phyloP scores from a whole-genome alignment of 1,139 yeast genomes.

The Blastobotrys buckinghamii region DNA sequence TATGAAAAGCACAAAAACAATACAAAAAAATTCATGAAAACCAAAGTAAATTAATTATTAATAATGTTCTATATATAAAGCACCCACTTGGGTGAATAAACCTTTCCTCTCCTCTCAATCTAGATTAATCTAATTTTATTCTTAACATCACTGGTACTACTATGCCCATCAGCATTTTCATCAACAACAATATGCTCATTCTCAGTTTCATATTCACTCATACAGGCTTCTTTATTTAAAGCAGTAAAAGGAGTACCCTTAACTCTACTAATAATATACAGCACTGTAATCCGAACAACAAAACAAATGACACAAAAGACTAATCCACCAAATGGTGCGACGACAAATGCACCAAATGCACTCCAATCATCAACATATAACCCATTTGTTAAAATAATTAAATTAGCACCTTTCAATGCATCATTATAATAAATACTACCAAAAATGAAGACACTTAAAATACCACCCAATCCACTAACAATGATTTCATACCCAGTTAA shows the following conservation, averaged over 20 bases:
- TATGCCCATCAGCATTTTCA: neutral
- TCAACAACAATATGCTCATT: neutral
- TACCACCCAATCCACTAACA: slow-evolving; percentile 77
- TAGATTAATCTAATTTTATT: too few relatives aligned
- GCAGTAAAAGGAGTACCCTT: slow-evolving; percentile 50
- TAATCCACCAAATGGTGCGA: slow-evolving; percentile 81
- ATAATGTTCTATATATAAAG: too few relatives aligned
- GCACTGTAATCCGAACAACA: slow-evolving; percentile 42
- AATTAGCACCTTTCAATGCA: slow-evolving; percentile 73
- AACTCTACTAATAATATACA: slow-evolving; percentile 32
- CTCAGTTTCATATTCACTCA: neutral
- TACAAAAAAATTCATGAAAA: too few relatives aligned
- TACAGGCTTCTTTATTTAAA: slow-evolving; percentile 41
- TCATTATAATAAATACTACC: slow-evolving; percentile 71
- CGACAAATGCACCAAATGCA: slow-evolving; percentile 89
- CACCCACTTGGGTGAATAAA: too few relatives aligned
- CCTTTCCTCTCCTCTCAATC: too few relatives aligned
- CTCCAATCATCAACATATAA: slow-evolving; percentile 85
- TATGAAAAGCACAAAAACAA: too few relatives aligned
- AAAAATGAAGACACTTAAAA: slow-evolving; percentile 71
- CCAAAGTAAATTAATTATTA: too few relatives aligned
- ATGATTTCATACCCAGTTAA: slow-evolving; percentile 78
- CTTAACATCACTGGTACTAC: neutral
- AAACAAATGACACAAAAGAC: slow-evolving; percentile 50
- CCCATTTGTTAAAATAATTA: slow-evolving; percentile 69